Conservation (phyloP, 305 asterid species). For the Withania somnifera region DNA sequence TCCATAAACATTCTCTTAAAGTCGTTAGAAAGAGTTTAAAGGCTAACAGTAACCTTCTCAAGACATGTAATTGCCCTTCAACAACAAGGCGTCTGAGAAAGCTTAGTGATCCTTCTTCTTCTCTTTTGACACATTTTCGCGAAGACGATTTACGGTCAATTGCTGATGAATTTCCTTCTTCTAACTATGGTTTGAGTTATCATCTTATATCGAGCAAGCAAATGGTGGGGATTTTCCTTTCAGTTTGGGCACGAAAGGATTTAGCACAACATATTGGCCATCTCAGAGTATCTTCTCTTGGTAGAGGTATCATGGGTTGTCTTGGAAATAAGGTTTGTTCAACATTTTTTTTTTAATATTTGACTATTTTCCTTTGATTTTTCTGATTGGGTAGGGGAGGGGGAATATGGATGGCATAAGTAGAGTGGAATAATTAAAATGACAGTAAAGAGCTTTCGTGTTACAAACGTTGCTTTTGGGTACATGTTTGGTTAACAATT, state of each 20-base stretch:
- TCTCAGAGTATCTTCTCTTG: constrained; percentile 57
- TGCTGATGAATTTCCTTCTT: constrained; percentile 27
- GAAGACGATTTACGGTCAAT: constrained; percentile 23
- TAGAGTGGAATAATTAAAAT: not conserved
- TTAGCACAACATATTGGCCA: constrained; percentile 58
- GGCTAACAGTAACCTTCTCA: constrained; percentile 32
- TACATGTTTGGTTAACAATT: too few relatives aligned
- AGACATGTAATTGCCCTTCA: constrained; percentile 52
- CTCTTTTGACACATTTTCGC: constrained; percentile 3
- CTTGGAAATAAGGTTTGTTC: constrained; percentile 78
- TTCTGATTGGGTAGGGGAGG: not conserved
- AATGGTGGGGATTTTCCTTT: constrained; percentile 79
- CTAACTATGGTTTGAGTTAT: constrained; percentile 26
- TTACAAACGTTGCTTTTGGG: not conserved
- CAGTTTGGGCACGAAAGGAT: constrained; percentile 69
- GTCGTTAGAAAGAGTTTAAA: constrained; percentile 43
- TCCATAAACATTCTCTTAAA: constrained; percentile 53
- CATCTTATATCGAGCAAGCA: constrained; percentile 69
- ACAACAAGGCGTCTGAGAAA: constrained; percentile 21
- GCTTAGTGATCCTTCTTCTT: constrained; percentile 23
- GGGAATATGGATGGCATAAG: not conserved
- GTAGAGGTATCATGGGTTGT: constrained; percentile 93
- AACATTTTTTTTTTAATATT: not conserved
- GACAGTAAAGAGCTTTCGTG: not conserved
- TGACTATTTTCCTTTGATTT: not conserved